Evolutionary conservation across 345 rosid species (phyloP).

Genomic region (Cardamine chenopodiifolia): DNA sequence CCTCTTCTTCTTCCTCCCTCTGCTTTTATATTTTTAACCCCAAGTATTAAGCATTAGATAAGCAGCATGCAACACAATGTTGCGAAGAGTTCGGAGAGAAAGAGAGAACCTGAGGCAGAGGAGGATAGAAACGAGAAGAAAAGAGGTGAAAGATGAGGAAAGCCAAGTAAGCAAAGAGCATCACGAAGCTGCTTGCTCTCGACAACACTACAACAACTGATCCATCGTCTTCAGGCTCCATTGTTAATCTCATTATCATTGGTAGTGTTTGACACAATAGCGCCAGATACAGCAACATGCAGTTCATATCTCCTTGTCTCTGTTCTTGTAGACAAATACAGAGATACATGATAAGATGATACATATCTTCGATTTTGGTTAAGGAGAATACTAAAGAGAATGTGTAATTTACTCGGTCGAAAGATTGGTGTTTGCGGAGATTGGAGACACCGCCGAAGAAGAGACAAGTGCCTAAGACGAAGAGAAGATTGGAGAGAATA

Average conservation of each 20-base stretch:
- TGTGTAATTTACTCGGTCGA: slow-evolving; percentile 60
- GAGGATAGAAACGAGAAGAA: slow-evolving; percentile 54
- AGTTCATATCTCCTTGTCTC: slow-evolving; percentile 88
- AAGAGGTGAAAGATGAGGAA: slow-evolving; percentile 85
- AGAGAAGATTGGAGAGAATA: slow-evolving; percentile 81
- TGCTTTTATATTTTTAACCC: not conserved
- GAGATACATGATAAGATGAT: not conserved
- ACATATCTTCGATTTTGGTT: not conserved
- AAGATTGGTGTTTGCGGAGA: slow-evolving; percentile 69
- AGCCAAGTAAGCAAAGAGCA: slow-evolving; percentile 75
- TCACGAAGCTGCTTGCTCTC: slow-evolving; percentile 79
- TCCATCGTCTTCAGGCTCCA: slow-evolving; percentile 7
- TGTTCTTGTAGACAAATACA: slow-evolving; percentile 38
- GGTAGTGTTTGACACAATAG: slow-evolving; percentile 82
- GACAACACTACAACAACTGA: slow-evolving; percentile 60
- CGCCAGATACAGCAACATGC: slow-evolving; percentile 68
- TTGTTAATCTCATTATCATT: slow-evolving; percentile 57
- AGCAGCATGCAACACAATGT: not conserved
- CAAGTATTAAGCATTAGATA: not conserved
- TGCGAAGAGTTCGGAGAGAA: not conserved
- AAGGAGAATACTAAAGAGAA: not conserved
- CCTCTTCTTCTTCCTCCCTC: slow-evolving; percentile 48
- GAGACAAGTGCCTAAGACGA: slow-evolving; percentile 87
- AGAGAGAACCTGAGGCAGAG: slow-evolving; percentile 18
- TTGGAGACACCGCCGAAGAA: slow-evolving; percentile 85